phyloP scores from a whole-genome alignment of 2,329 filamentous ascomycete genomes.

The Colletotrichum tofieldiae region DNA sequence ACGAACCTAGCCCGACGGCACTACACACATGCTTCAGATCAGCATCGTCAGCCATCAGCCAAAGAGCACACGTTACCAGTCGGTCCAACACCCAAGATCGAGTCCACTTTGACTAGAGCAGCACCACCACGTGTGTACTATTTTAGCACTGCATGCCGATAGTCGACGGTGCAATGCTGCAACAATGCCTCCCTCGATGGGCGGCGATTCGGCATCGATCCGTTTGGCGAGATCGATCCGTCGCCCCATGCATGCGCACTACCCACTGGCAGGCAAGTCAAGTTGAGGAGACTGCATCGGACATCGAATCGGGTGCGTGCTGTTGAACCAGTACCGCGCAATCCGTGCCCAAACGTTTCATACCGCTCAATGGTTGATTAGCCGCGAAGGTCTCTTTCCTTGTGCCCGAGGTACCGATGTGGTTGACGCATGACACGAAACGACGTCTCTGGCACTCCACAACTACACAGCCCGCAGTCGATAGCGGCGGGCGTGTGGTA shows the following conservation, averaged over 20 bases:
- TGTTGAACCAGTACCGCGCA: neutral
- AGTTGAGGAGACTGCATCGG: neutral
- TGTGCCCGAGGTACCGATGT: neutral
- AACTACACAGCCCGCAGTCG: neutral
- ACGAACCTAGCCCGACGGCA: slow-evolving; percentile 31
- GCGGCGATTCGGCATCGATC: slow-evolving; percentile 28
- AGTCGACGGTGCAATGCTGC: neutral
- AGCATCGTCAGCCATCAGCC: slow-evolving; percentile 1
- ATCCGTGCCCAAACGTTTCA: neutral
- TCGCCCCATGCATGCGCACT: neutral
- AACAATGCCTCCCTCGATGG: slow-evolving; percentile 1
- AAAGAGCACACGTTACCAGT: neutral
- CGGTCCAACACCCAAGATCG: neutral
- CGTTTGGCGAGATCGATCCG: slow-evolving; percentile 30
- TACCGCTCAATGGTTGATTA: neutral
- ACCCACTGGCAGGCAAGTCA: neutral
- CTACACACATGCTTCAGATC: slow-evolving; percentile 18
- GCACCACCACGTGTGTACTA: slow-evolving; percentile 7
- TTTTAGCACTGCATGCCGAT: neutral
- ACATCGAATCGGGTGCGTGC: neutral
- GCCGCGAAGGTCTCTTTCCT: neutral
- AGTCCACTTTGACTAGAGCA: slow-evolving; percentile 3
- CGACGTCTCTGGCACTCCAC: neutral
- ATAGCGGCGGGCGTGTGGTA: neutral
- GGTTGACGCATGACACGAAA: neutral